phyloP scores from a whole-genome alignment of 1,284 basidiomycete genomes.

The Sanghuangporus sanghuang region DNA sequence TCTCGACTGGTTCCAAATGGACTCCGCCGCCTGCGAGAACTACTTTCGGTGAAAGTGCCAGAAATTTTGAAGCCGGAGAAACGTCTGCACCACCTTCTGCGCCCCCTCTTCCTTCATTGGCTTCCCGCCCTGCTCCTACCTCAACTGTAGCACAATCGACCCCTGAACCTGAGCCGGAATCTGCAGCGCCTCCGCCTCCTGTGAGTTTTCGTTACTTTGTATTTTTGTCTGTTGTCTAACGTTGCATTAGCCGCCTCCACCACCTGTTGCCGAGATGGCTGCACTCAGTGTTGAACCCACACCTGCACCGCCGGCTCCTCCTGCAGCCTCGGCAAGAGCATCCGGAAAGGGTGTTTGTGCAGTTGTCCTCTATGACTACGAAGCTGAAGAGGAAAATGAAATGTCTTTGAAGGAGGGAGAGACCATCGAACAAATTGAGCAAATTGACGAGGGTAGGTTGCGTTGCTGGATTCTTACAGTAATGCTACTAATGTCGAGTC shows the following conservation, averaged over 20 bases:
- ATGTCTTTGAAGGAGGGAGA: constrained; percentile 78
- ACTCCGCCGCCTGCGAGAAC: constrained; percentile 28
- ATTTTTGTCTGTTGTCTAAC: not conserved
- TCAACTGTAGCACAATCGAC: constrained; percentile 23
- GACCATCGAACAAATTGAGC: constrained; percentile 75
- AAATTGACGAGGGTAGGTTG: constrained; percentile 63
- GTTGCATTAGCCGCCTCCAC: constrained; percentile 21
- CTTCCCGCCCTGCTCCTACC: constrained; percentile 25
- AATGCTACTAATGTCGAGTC: not conserved
- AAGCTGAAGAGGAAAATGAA: constrained; percentile 83
- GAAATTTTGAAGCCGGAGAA: constrained; percentile 19
- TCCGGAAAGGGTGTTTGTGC: constrained; percentile 51
- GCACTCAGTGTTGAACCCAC: constrained; percentile 32
- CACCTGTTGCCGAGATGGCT: constrained; percentile 36
- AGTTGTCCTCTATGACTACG: constrained; percentile 74
- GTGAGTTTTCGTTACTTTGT: constrained; percentile 5
- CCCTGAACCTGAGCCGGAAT: constrained; percentile 21
- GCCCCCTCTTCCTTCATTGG: constrained; percentile 25
- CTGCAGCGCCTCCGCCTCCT: constrained; percentile 26
- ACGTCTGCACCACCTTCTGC: constrained; percentile 29
- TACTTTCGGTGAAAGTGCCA: constrained; percentile 21
- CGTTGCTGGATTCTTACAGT: not conserved
- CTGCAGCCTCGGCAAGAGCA: constrained; percentile 27
- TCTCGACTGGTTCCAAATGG: constrained; percentile 21
- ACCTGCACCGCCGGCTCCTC: constrained; percentile 34